Conservation (phyloP, 352 stramenopile species). For the Globisporangium rhizosaccharum region DNA sequence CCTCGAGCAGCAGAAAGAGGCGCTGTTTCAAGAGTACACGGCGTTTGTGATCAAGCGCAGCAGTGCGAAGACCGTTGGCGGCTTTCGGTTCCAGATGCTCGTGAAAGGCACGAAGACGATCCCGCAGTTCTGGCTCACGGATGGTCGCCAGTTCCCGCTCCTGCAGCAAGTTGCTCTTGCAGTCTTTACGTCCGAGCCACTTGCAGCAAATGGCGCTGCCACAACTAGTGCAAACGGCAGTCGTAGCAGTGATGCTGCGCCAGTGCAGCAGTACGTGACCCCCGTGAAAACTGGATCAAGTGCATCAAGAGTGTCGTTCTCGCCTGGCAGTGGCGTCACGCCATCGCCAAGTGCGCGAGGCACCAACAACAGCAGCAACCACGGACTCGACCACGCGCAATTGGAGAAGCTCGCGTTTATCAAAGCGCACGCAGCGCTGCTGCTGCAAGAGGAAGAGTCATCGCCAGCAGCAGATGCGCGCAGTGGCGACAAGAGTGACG, state of each 20-base stretch:
- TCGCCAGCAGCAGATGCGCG: neutral
- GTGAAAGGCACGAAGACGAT: conserved; percentile 23
- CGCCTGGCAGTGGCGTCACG: neutral
- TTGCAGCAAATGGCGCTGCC: neutral
- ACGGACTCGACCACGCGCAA: neutral
- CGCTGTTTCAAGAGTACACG: conserved; percentile 25
- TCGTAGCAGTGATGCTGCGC: neutral
- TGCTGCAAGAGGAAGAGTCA: neutral
- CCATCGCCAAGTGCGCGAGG: neutral
- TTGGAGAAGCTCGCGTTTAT: conserved; percentile 11
- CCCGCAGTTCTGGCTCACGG: conserved; percentile 28
- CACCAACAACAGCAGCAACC: neutral
- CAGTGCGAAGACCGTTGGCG: conserved; percentile 11
- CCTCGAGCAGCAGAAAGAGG: conserved; percentile 9
- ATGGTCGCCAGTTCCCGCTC: conserved; percentile 23
- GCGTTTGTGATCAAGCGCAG: conserved; percentile 27
- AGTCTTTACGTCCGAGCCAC: conserved; percentile 12
- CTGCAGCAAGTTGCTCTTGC: conserved; percentile 22
- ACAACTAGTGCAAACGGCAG: neutral
- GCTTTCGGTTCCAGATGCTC: conserved; percentile 27
- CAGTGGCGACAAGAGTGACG: neutral
- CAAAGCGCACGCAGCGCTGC: conserved; percentile 1
- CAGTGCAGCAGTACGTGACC: neutral
- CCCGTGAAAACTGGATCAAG: neutral
- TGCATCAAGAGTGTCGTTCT: neutral